Percentiles rank a stretch among this genome's conserved stretches.
Evolutionary conservation across 2,329 filamentous ascomycete genomes (phyloP).

Genomic region (Aspergillus hiratsukae): DNA sequence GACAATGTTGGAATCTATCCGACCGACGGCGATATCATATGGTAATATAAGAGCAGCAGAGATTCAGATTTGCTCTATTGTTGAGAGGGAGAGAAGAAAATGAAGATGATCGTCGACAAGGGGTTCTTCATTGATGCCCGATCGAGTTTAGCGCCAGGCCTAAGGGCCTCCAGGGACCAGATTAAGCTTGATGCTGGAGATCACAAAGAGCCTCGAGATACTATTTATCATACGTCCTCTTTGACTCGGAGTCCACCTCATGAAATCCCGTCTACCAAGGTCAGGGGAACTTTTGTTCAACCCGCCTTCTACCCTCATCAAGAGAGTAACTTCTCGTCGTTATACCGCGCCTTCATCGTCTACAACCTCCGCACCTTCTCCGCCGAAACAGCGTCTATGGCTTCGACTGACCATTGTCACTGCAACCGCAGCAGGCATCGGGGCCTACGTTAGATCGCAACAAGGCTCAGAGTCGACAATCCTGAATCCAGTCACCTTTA

Average conservation of each 20-base stretch:
- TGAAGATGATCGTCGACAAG: constrained; percentile 7
- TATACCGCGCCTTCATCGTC: constrained; percentile 9
- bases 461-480: constrained; percentile 21
- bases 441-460: constrained; percentile 32
- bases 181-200: neutral
- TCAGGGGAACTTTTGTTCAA: constrained; percentile 15
- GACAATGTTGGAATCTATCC: neutral
- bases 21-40: neutral
- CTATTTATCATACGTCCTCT: neutral
- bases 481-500: constrained; percentile 37
- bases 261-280: constrained; percentile 16
- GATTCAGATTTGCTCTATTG: neutral
- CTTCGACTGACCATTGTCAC: constrained; percentile 32
- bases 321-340: constrained; percentile 9
- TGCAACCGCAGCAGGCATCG: constrained; percentile 31
- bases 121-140: neutral
- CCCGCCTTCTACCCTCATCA: constrained; percentile 8
- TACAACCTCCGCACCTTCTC: constrained; percentile 12
- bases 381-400: constrained; percentile 27
- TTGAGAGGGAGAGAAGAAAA: constrained; percentile 1
- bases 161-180: neutral
- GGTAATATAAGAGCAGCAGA: neutral
- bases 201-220: neutral
- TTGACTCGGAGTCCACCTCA: constrained; percentile 3
- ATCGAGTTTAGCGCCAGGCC: neutral